Evolutionary conservation across 768 basidiomycete genomes (phyloP).

Genomic region (Lenzites betulinus): DNA sequence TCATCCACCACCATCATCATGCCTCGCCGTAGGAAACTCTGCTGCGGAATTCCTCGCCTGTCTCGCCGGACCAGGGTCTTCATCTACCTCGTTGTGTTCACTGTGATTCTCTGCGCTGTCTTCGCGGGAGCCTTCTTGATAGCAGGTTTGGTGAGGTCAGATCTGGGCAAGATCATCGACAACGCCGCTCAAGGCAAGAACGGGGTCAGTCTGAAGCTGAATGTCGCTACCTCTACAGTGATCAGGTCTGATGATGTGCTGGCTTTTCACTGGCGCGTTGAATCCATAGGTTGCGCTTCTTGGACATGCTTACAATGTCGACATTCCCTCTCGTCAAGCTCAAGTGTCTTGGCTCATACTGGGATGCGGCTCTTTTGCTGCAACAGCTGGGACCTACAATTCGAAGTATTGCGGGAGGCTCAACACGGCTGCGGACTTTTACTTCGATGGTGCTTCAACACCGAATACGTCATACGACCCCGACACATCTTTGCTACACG

Average conservation of each 20-base stretch:
- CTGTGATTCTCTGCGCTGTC: background rate
- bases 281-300: slow-evolving; percentile 19
- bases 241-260: background rate
- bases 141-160: background rate
- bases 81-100: background rate
- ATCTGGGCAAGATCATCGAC: background rate
- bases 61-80: slow-evolving; percentile 2
- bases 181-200: background rate
- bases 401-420: slow-evolving; percentile 12
- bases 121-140: background rate
- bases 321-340: slow-evolving; percentile 16
- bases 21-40: background rate
- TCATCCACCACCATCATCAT: background rate
- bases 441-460: slow-evolving; percentile 16
- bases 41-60: background rate
- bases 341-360: slow-evolving; percentile 24
- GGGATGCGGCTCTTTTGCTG: slow-evolving; percentile 21
- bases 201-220: slow-evolving; percentile 7
- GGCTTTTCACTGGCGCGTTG: background rate
- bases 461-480: slow-evolving; percentile 21
- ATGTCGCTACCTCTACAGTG: too few species aligned
- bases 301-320: slow-evolving; percentile 25
- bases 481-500: background rate
- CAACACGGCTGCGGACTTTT: slow-evolving; percentile 18
- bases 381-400: background rate